Base-by-base conservation (phyloP, 139 green algal species). In the Closterium sp. region DNA sequence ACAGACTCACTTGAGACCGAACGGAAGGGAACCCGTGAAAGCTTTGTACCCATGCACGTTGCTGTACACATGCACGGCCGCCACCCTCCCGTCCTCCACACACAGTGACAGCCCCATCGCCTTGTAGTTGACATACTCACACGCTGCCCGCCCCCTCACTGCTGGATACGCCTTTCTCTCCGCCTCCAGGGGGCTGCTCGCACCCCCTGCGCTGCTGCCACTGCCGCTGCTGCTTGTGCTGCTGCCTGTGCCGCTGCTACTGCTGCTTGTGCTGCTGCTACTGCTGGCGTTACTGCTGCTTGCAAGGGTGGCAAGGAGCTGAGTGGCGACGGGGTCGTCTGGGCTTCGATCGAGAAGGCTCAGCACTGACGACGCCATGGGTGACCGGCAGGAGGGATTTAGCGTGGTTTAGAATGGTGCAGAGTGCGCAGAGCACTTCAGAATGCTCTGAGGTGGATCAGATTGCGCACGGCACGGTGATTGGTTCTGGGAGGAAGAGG, bases 41-140 rank as follows among this genome's bases (percentile, higher is more conserved):
- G 62, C 17, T 13, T 79, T 79, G 62, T 79, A 79, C 0, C 62
- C 62, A 24, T 79, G 62, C 62, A 79, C 62, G 19, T 79, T 27
- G 30, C 70, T 91, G 89, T 91, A 91, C 21, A 91, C 84, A 21
- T 91, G 89, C 29, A 87, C 38, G 19, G 89, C 89, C 4, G 50
- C 89, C 17, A 91, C 17, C 89, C 24, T 86, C 21, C 89, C 89
- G 29, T 70, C 38, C 84, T 91, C 89, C 30, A 88, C 38, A 28
- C 89, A 91, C 30, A 91, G 31, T 17, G 89, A 91, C 24, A 91
- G 89, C 21, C 89, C 89, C 31, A 91, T 4, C 22, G 9, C 11
- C 32, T 87, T n/a, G 89, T 32, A 91, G 38, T 91, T 91, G 6
- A 88, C 62, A 21, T 91, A 91, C 89, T 91, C 89, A 13, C 89